Evolutionary conservation across 306 rosid species (phyloP).

Genomic region (Crataegus laevigata): DNA sequence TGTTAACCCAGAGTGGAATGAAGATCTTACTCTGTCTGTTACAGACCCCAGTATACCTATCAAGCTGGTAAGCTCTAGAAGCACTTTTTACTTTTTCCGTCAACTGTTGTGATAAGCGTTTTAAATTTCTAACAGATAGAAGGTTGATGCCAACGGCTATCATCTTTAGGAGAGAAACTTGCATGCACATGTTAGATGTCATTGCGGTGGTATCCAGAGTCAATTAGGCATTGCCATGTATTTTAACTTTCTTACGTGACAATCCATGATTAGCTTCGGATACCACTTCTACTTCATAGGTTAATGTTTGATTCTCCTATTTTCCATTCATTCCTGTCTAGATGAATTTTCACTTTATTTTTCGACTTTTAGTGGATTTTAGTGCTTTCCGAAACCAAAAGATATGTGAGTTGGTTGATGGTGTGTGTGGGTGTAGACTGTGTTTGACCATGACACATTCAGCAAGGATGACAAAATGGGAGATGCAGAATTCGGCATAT

Average conservation of each 20-base stretch:
- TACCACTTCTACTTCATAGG: neutral
- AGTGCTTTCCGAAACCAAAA: neutral
- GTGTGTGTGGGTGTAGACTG: conserved; percentile 44
- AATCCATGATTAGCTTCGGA: neutral
- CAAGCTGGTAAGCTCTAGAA: conserved; percentile 38
- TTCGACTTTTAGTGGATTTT: neutral
- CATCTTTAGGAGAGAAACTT: neutral
- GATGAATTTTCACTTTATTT: too few species aligned
- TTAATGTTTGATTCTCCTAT: neutral
- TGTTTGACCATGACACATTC: conserved; percentile 84
- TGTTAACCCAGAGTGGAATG: conserved; percentile 88
- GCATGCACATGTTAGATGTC: neutral
- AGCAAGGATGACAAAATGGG: conserved; percentile 91
- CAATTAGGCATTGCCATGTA: neutral
- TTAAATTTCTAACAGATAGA: neutral
- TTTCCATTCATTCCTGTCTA: neutral
- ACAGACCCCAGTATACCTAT: conserved; percentile 41
- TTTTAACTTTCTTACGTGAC: neutral
- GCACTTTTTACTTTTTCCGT: too few species aligned
- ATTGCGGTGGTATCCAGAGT: neutral
- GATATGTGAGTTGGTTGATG: neutral
- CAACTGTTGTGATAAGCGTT: neutral
- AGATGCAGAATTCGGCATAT: conserved; percentile 57
- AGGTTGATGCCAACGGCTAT: neutral
- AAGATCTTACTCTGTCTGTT: conserved; percentile 82